Base-by-base conservation (phyloP, 23 red algal genomes). In the Gracilariopsis chorda region DNA sequence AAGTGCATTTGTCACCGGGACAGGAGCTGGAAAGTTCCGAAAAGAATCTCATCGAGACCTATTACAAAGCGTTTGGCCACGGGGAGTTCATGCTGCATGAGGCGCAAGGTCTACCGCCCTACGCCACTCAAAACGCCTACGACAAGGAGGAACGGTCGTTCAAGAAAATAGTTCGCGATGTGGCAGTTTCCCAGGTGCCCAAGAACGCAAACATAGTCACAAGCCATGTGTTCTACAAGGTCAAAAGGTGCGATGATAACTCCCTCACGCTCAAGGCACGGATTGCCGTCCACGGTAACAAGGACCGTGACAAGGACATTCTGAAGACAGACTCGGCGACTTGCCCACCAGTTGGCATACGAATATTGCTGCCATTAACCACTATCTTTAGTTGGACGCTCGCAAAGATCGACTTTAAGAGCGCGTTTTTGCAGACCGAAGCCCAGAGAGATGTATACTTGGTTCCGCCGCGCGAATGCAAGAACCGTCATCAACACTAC, bases 221-320 rank as follows among this genome's bases (percentile, higher is more conserved):
- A 14, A 80, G 87, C 46, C 74, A 91, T 77, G 72, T 73, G 2
- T 47, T 91, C 3, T 91, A 68, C 73, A 91, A 81, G 41, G 27
- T 79, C 9, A 91, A 80, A 35, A 79, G 3, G 5, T 78, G 40
- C 40, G 71, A 91, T 33, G 87, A 91, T 69, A 40, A 34, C 57
- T 80, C 73, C 11, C 57, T 1, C 2, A 90, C 1, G 13, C 32
- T 90, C 25, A 90, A 78, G 65, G 74, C 71, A 0, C 28, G 67
- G 14, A 90, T 78, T 41, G 86, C 71, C 12, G 64, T 49, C 19
- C 70, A 78, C 45, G 69, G 72, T 4, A 90, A 90, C 46, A 80
- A 90, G 71, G 48, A 90, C 32, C 4, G 33, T 17, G 52, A 68
- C 19, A 90, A 90, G 53, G 51, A 45, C 25, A 16, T n/a, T 16